These are phyloP conservation scores for Backusella psychrophila DNA, from an alignment of 192 early-diverging fungal species.

Conservation along the genomic window DNA sequence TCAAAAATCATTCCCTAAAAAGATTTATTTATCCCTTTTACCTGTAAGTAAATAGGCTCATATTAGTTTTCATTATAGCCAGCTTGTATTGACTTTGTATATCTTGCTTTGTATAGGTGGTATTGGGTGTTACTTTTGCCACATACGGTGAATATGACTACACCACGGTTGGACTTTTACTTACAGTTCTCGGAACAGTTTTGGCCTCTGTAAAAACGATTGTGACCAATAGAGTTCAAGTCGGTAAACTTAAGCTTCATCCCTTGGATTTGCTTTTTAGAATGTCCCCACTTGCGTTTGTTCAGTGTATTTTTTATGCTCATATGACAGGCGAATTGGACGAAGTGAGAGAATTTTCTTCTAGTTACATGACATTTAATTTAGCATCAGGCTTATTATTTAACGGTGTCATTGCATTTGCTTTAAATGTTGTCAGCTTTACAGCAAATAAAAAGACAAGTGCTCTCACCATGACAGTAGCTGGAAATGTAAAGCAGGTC, in stretches of 20 bases:
- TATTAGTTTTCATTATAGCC: background rate
- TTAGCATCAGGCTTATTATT: slow-evolving; percentile 42
- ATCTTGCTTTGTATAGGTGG: slow-evolving; percentile 32
- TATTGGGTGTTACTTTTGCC: slow-evolving; percentile 66
- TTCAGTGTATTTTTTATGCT: slow-evolving; percentile 40
- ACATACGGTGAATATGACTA: slow-evolving; percentile 67
- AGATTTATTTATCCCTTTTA: slow-evolving; percentile 42
- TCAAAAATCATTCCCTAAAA: slow-evolving; percentile 31
- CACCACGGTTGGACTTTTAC: slow-evolving; percentile 55
- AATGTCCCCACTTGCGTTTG: slow-evolving; percentile 50
- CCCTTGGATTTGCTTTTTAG: slow-evolving; percentile 66
- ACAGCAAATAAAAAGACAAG: slow-evolving; percentile 64
- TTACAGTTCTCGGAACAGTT: slow-evolving; percentile 66
- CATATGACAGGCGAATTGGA: slow-evolving; percentile 48
- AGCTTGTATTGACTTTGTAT: background rate
- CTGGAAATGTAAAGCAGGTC: slow-evolving; percentile 76
- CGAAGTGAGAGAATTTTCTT: slow-evolving; percentile 10
- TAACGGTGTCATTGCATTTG: slow-evolving; percentile 68
- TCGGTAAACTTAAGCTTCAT: slow-evolving; percentile 59
- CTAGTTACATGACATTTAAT: slow-evolving; percentile 14
- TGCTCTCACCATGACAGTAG: slow-evolving; percentile 63
- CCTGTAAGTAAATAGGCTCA: slow-evolving; percentile 36
- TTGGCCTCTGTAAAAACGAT: slow-evolving; percentile 71
- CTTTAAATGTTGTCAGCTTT: slow-evolving; percentile 64
- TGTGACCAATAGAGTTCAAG: slow-evolving; percentile 64